Percentiles rank a stretch among this genome's conserved stretches.
These are phyloP conservation scores for Didymellaceae sp. DNA, from an alignment of 2,329 filamentous ascomycete genomes.

Conservation along the genomic window DNA sequence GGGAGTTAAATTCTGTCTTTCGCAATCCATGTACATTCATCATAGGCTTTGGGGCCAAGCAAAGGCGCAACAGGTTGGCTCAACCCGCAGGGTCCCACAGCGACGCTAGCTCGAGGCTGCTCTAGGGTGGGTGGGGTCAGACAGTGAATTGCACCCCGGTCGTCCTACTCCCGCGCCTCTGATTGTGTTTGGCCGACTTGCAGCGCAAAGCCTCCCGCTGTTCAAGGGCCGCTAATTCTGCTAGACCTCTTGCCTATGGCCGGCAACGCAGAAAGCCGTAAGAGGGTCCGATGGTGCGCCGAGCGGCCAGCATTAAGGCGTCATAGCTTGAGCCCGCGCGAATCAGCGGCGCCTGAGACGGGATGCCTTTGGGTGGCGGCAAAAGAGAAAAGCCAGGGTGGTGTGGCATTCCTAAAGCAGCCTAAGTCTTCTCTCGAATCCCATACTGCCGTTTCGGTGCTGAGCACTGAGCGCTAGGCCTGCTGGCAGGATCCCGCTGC, in stretches of 20 bases:
- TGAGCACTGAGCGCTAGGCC: conserved; percentile 12
- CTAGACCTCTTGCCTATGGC: conserved; percentile 12
- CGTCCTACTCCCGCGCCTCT: conserved; percentile 25
- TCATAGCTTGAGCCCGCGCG: conserved; percentile 26
- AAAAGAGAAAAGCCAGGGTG: conserved; percentile 15
- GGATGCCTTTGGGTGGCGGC: conserved; percentile 29
- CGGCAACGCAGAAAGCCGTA: conserved; percentile 28
- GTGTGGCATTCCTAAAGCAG: conserved; percentile 15
- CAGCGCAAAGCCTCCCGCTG: conserved; percentile 27
- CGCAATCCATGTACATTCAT: conserved; percentile 44
- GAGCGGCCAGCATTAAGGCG: conserved; percentile 26
- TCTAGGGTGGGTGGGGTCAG: conserved; percentile 35
- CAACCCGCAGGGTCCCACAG: conserved; percentile 24
- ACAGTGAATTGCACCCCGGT: conserved; percentile 21
- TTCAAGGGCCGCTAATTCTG: conserved; percentile 5
- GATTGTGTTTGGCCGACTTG: conserved; percentile 16
- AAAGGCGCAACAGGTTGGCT: conserved; percentile 40
- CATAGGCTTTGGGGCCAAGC: conserved; percentile 48
- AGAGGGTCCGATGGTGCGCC: conserved; percentile 21
- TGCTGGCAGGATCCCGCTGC: conserved; percentile 4
- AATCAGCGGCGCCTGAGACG: conserved; percentile 37
- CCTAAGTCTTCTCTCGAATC: conserved; percentile 28
- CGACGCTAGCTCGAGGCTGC: conserved; percentile 39
- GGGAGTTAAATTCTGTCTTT: conserved; percentile 37
- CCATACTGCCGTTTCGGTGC: conserved; percentile 33